Percentiles rank a stretch among this genome's conserved stretches.
phyloP scores from a whole-genome alignment of 352 stramenopile genomes.

The Globisporangium cylindrosporum region DNA sequence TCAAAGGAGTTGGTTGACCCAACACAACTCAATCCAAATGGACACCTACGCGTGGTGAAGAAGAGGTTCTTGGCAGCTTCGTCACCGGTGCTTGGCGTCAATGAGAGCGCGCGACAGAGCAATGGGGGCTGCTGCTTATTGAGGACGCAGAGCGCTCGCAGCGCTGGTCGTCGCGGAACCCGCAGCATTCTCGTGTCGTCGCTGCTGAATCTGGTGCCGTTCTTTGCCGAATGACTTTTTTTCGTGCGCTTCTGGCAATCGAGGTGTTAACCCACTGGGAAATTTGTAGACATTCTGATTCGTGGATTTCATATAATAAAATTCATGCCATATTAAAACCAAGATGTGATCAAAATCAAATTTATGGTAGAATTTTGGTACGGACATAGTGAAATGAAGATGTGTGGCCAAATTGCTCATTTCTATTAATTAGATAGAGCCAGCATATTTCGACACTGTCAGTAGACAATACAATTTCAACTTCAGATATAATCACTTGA shows the following conservation, averaged over 20 bases:
- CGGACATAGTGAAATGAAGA: too few relatives aligned
- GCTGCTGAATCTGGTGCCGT: background rate
- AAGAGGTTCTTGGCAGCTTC: conserved; percentile 33
- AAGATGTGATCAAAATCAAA: too few relatives aligned
- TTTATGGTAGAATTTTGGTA: too few relatives aligned
- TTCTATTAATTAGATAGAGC: too few relatives aligned
- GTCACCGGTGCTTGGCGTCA: background rate
- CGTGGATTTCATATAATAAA: too few relatives aligned
- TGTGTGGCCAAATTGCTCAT: too few relatives aligned
- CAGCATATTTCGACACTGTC: too few relatives aligned
- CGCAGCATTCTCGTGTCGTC: conserved; percentile 9
- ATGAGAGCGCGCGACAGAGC: background rate
- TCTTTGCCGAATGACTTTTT: background rate
- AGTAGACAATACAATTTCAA: too few relatives aligned
- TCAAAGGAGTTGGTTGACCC: background rate
- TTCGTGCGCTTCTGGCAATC: background rate
- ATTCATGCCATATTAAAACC: too few relatives aligned
- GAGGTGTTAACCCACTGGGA: background rate
- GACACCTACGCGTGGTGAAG: conserved; percentile 62
- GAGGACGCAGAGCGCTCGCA: background rate
- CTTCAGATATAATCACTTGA: too few relatives aligned
- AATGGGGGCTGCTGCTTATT: background rate
- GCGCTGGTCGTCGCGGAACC: conserved; percentile 6
- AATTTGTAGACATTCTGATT: too few relatives aligned
- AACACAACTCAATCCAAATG: background rate